Evolutionary conservation across 495 filamentous ascomycete species (phyloP), one percentile per base, ranked within the genome.

Genomic region (Podospora australis): DNA sequence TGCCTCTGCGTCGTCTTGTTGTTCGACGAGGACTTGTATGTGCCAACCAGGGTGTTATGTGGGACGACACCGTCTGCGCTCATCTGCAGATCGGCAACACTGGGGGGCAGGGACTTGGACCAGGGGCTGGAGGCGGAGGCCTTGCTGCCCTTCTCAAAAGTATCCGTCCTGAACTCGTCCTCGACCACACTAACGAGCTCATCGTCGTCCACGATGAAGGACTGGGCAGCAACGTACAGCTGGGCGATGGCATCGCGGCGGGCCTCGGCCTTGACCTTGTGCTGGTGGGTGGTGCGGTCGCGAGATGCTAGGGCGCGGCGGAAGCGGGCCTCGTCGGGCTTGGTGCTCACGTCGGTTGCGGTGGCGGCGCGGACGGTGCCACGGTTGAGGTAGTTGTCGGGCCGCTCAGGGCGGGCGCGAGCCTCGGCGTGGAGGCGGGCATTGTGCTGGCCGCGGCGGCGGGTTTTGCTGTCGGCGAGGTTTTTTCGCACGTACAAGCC

Each of bases 191-290:
- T 48, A 51, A 68, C 63, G 26, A 75, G 65, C 40, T 68, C 64
- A n/a, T 26, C 43, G 59, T 74, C 72, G 50, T 58, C 57, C 16
- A 74, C 64, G 50, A 75, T 74, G 48, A 75, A 75, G 42, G 60
- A 56, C 22, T 62, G 55, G 7, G 72, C 70, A 9, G 64, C 66
- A 52, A 72, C 69, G 51, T 74, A 75, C 48, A 75, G 59, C 58
- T 68, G 64, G 44, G 65, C 60, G 10, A 75, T 57, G 34, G 72
- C 70, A 47, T 75, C 71, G 24, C 64, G 60, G 6, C 72, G 68
- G 17, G 47, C 53, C 54, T 73, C 69, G 52, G 60, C 60, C 52
- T 65, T 65, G 36, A 29, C 35, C 6, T 26, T 48, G 23, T 21
- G 4, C 8, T 56, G 29, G n/a, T 34, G 32, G 16, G 48, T 40